Percentiles rank a stretch among this genome's conserved stretches.
Evolutionary conservation across 2,329 filamentous ascomycete species (phyloP).

Genomic region (Aspergillus proliferans): DNA sequence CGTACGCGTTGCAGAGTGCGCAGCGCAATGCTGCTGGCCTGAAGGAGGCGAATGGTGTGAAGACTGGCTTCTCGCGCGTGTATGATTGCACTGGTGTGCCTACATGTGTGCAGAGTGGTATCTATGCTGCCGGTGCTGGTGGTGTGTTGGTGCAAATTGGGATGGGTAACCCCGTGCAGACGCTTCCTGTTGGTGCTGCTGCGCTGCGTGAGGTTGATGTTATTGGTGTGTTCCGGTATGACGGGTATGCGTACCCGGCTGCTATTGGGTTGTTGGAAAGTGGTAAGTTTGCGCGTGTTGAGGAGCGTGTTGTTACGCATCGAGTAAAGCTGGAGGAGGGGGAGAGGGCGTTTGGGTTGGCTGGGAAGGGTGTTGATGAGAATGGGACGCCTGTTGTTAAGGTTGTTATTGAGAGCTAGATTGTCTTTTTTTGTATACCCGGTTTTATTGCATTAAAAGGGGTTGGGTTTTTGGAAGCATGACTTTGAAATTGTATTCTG

Average conservation of each 20-base stretch:
- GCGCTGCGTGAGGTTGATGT: conserved; percentile 52
- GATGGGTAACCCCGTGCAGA: conserved; percentile 52
- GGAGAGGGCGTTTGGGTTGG: conserved; percentile 47
- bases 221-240: conserved; percentile 53
- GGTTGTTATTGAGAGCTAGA: conserved; percentile 40
- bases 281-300: conserved; percentile 44
- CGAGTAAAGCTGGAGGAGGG: conserved; percentile 43
- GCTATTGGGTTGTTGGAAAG: conserved; percentile 49
- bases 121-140: conserved; percentile 42
- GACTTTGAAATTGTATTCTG: not conserved
- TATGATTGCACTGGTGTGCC: conserved; percentile 44
- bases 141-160: conserved; percentile 51
- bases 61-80: conserved; percentile 36
- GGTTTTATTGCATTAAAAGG: not conserved
- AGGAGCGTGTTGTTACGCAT: conserved; percentile 51
- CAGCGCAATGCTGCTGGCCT: conserved; percentile 30
- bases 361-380: conserved; percentile 47
- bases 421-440: not conserved
- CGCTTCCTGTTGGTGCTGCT: conserved; percentile 49
- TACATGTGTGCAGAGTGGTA: conserved; percentile 40
- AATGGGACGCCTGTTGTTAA: conserved; percentile 49
- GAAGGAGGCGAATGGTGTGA: conserved; percentile 18
- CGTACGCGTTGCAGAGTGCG: conserved; percentile 30
- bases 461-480: not conserved
- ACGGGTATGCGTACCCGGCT: conserved; percentile 47